A percentile compares a stretch with the other conserved stretches of the same genome.
phyloP scores from a whole-genome alignment of 768 basidiomycete genomes.

The Boletales sp. region DNA sequence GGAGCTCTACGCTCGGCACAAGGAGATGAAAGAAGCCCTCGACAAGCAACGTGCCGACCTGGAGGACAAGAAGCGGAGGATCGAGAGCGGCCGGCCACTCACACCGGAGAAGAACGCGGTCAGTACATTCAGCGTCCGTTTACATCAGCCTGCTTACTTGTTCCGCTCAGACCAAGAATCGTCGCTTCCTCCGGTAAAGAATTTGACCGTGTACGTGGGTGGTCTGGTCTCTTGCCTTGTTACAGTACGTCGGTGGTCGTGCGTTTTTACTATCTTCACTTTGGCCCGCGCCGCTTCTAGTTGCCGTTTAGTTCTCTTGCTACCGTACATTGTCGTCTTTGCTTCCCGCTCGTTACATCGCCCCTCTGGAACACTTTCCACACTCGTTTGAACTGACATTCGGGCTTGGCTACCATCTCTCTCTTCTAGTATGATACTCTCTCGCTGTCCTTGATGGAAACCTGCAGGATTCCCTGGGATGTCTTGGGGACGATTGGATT shows the following conservation, averaged over 20 bases:
- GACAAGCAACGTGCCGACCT: slow-evolving; percentile 95
- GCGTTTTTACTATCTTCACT: slow-evolving; percentile 21
- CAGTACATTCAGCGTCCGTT: slow-evolving; percentile 31
- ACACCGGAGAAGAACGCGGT: slow-evolving; percentile 92
- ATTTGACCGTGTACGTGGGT: slow-evolving; percentile 4
- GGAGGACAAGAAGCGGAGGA: slow-evolving; percentile 96
- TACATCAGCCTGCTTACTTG: slow-evolving; percentile 5
- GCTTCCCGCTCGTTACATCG: slow-evolving; percentile 29
- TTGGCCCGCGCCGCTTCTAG: slow-evolving; percentile 34
- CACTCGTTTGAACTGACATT: slow-evolving; percentile 61
- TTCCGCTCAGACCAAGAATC: slow-evolving; percentile 31
- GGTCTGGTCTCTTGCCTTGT: slow-evolving; percentile 25
- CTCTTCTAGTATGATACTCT: slow-evolving; percentile 46
- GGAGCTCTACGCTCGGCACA: slow-evolving; percentile 96
- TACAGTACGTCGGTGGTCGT: slow-evolving; percentile 29
- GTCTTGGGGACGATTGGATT: slow-evolving; percentile 25
- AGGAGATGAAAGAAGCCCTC: slow-evolving; percentile 99
- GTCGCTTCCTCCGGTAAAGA: slow-evolving; percentile 35
- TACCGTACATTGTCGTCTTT: slow-evolving; percentile 40
- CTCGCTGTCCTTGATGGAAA: slow-evolving; percentile 37
- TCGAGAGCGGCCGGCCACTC: slow-evolving; percentile 91
- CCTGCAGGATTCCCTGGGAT: slow-evolving; percentile 17
- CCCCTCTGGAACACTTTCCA: slow-evolving; percentile 45
- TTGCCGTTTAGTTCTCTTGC: slow-evolving; percentile 35
- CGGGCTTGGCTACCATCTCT: slow-evolving; percentile 43